Percentiles rank a stretch among this genome's conserved stretches.
phyloP scores from a whole-genome alignment of 345 rosid species.

The Rhodamnia argentea region DNA sequence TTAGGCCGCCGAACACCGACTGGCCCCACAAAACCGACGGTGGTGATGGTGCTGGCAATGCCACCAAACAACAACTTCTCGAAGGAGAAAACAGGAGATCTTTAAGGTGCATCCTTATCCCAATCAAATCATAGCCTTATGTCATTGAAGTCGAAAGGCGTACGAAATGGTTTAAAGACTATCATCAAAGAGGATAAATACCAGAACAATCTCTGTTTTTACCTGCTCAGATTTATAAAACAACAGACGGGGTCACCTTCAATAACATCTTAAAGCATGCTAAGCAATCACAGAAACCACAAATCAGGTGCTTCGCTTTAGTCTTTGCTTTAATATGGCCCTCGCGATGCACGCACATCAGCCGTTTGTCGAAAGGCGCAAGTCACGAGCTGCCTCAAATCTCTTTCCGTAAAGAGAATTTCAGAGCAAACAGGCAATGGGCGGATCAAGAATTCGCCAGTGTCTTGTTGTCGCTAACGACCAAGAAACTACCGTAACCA shows the following conservation, averaged over 20 bases:
- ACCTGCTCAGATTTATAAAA: neutral
- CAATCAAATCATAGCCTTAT: neutral
- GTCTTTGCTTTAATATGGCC: neutral
- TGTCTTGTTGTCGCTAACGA: neutral
- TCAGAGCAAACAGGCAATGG: neutral
- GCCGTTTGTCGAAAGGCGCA: neutral
- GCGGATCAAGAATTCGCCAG: neutral
- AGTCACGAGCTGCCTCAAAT: neutral
- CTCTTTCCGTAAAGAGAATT: neutral
- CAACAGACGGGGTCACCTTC: neutral
- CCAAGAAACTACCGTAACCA: neutral
- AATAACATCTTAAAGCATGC: neutral
- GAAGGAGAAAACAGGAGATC: neutral
- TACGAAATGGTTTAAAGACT: neutral
- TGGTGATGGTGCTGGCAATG: neutral
- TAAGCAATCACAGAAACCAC: neutral
- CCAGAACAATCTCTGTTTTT: neutral
- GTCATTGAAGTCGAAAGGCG: neutral
- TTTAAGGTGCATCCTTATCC: neutral
- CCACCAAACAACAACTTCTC: neutral
- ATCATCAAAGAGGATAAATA: neutral
- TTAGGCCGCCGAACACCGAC: neutral
- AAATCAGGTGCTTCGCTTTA: neutral
- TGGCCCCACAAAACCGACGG: neutral
- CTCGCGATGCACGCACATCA: neutral